Evolutionary conservation across 2,329 filamentous ascomycete genomes (phyloP).

Genomic region (Trichoderma citrinoviride): DNA sequence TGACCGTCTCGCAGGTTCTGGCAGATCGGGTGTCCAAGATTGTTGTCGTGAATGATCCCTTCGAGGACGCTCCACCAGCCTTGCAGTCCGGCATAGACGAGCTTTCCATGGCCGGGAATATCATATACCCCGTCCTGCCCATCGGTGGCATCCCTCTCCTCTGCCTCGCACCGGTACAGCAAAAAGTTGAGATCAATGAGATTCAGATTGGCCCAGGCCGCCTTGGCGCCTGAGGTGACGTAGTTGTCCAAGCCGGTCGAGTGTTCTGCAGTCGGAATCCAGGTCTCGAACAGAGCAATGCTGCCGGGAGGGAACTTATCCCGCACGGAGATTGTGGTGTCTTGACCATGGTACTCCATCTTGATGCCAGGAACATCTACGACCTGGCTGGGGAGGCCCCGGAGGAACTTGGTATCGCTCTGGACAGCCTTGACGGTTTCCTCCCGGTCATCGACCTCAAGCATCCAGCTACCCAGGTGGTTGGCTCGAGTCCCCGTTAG

Average conservation of each 20-base stretch:
- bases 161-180: conserved; percentile 86
- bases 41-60: conserved; percentile 80
- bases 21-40: conserved; percentile 89
- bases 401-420: conserved; percentile 68
- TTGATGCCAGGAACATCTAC: conserved; percentile 70
- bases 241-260: conserved; percentile 79
- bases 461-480: conserved; percentile 84
- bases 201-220: conserved; percentile 71
- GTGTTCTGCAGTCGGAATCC: conserved; percentile 85
- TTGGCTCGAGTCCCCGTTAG: conserved; percentile 82
- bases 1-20: conserved; percentile 87
- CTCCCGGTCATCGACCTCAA: conserved; percentile 79
- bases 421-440: conserved; percentile 64
- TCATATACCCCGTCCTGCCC: conserved; percentile 85
- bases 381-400: conserved; percentile 81
- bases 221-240: conserved; percentile 75
- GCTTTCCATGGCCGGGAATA: conserved; percentile 76
- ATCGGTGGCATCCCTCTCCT: conserved; percentile 75
- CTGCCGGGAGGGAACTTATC: conserved; percentile 88
- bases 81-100: conserved; percentile 95
- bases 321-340: conserved; percentile 76
- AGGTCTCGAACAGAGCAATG: conserved; percentile 93
- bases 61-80: conserved; percentile 96
- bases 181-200: conserved; percentile 87
- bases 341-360: conserved; percentile 67